Evolutionary conservation across 768 basidiomycete genomes (phyloP), one percentile per base, ranked within the genome.

Genomic region (Mycena haematopus): DNA sequence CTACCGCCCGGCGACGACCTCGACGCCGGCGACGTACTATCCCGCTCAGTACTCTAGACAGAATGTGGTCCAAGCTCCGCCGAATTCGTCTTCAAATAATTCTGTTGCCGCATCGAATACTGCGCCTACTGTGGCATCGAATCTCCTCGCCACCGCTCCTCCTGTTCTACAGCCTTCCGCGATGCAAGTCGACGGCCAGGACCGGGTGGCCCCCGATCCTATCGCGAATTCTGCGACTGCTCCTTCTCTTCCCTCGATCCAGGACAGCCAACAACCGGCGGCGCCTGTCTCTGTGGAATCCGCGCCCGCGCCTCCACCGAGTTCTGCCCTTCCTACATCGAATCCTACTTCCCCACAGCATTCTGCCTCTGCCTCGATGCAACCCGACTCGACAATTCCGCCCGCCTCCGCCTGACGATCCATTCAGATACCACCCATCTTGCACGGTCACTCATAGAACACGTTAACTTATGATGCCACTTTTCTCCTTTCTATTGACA

Each of bases 331-430:
- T 14, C 44, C 58, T 7, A 25, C 56, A 33, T 33, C 31, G 9
- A 51, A 51, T n/a, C 27, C 49, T 50, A 31, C 29, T 5, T 31
- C 29, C 19, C 0, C 49, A 42, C 15, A 19, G 17, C 17, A 29
- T 50, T 1, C 49, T 50, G 9, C 31, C 17, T n/a, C 49, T 1
- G 31, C 29, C 9, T 10, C 33, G n/a, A 31, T 17, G 19, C 21
- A 33, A 5, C 21, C 21, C 21, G 19, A 13, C 50, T 7, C 27
- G 5, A n/a, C 50, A 35, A 52, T 52, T 21, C n/a, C 29, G 49
- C 49, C 53, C 25, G 52, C 36, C 24, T 14, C 31, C 56, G 56
- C 45, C 19, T 56, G 56, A 56, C 33, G 33, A 56, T 56, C 53
- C 40, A 31, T 4, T 5, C 38, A 44, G 53, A 54, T 54, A 29